Evolutionary conservation across 2,329 filamentous ascomycete genomes (phyloP).

Genomic region (Claviceps digitariae): DNA sequence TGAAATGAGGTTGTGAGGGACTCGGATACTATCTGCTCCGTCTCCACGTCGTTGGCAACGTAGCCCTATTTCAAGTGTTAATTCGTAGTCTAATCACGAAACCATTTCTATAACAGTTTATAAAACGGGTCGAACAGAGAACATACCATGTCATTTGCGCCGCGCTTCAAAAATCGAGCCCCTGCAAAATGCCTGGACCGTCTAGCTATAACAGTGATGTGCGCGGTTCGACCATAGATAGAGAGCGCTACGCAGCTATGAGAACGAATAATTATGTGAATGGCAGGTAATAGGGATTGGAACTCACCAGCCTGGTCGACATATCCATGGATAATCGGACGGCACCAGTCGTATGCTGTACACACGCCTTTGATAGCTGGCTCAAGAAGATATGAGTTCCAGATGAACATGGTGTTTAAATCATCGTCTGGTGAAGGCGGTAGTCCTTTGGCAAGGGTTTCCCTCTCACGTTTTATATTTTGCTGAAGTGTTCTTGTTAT

Average conservation of each 20-base stretch:
- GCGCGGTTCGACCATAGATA: conserved; percentile 77
- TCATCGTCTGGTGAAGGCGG: conserved; percentile 46
- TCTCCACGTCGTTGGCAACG: conserved; percentile 97
- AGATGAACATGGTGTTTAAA: conserved; percentile 93
- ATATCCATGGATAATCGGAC: conserved; percentile 90
- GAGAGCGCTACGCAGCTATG: conserved; percentile 39
- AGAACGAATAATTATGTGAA: background rate
- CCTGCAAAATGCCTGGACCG: conserved; percentile 90
- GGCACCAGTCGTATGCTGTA: conserved; percentile 87
- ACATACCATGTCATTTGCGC: conserved; percentile 66
- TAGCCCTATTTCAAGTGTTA: conserved; percentile 47
- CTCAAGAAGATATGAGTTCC: conserved; percentile 81
- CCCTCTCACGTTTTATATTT: conserved; percentile 74
- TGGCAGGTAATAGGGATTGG: background rate
- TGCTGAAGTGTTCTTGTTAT: conserved; percentile 84
- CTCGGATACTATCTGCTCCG: conserved; percentile 95
- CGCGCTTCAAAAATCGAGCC: conserved; percentile 84
- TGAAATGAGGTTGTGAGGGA: conserved; percentile 92
- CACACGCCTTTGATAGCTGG: conserved; percentile 58
- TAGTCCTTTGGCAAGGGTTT: conserved; percentile 51
- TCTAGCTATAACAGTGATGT: conserved; percentile 86
- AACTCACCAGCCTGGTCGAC: conserved; percentile 64
- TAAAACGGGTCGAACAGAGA: background rate
- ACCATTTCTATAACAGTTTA: background rate
- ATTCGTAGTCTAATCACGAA: background rate